Conservation (phyloP, 2,329 filamentous ascomycete species). For the Penicillium sumatraense region DNA sequence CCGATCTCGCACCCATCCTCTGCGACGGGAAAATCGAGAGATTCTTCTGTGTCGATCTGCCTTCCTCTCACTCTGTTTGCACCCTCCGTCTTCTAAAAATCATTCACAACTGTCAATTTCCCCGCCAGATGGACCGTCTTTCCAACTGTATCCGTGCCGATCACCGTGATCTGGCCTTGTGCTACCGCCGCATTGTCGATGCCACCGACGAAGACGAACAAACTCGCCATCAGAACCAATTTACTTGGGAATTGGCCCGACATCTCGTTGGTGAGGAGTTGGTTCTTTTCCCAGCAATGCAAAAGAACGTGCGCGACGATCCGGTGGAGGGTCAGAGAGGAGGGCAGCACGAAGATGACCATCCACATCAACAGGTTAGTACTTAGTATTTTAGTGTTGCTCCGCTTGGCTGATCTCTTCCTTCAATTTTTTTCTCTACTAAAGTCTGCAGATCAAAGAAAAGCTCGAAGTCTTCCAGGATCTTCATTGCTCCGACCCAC, state of each 20-base stretch:
- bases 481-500: constrained; percentile 43
- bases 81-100: not conserved
- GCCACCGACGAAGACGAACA: constrained; percentile 49
- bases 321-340: constrained; percentile 53
- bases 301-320: constrained; percentile 53
- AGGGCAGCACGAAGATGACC: constrained; percentile 46
- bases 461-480: constrained; percentile 56
- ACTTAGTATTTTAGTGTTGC: too few relatives aligned
- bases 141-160: constrained; percentile 48
- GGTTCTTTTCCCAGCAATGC: constrained; percentile 60
- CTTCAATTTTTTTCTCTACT: not conserved
- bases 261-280: constrained; percentile 58
- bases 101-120: not conserved
- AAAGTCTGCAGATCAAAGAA: constrained; percentile 54
- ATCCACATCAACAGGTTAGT: constrained; percentile 33
- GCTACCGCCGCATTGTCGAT: constrained; percentile 50
- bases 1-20: too few relatives aligned
- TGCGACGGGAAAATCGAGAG: too few relatives aligned
- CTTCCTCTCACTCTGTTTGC: too few relatives aligned
- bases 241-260: constrained; percentile 58
- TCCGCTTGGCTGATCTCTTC: not conserved
- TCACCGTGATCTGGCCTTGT: constrained; percentile 47
- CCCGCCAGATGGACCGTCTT: constrained; percentile 27
- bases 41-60: too few relatives aligned
- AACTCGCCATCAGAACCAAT: constrained; percentile 54